phyloP scores from a whole-genome alignment of 257 asterid species.

The Jasminum sambac region DNA sequence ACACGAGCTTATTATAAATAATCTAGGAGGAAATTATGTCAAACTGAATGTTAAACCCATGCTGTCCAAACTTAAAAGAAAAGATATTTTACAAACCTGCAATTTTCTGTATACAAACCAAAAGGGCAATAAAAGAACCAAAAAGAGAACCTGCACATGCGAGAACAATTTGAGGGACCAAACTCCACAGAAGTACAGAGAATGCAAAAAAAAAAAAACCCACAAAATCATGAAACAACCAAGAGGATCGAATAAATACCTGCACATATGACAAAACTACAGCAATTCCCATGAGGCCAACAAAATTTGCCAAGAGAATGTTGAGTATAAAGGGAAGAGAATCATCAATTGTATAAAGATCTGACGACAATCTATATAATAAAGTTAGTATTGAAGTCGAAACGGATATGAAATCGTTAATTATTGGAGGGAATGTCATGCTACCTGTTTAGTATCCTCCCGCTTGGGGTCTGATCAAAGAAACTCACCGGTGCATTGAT shows the following conservation, averaged over 20 bases:
- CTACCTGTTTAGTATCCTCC: constrained; percentile 96
- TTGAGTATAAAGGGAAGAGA: constrained; percentile 97
- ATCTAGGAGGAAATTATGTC: background rate
- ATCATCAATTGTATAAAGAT: constrained; percentile 93
- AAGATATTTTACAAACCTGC: constrained; percentile 53
- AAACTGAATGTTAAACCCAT: background rate
- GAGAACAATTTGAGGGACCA: constrained; percentile 15
- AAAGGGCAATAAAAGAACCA: constrained; percentile 78
- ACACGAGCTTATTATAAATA: constrained; percentile 1
- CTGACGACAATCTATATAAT: constrained; percentile 79
- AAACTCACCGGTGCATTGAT: constrained; percentile 69
- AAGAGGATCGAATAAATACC: constrained; percentile 37
- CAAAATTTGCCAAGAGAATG: constrained; percentile 88
- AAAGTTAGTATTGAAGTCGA: constrained; percentile 32
- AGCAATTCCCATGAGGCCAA: constrained; percentile 83
- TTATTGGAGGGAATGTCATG: constrained; percentile 19
- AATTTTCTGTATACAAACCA: constrained; percentile 78
- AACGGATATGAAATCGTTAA: constrained; percentile 11
- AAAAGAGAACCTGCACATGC: constrained; percentile 61
- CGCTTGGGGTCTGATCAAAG: constrained; percentile 87
- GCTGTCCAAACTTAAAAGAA: constrained; percentile 11
- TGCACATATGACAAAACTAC: constrained; percentile 78
- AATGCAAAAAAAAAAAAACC: background rate
- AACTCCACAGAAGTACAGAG: background rate
- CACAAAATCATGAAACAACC: constrained; percentile 6